These are phyloP conservation scores for Parsonsia alboflavescens DNA, from an alignment of 257 asterid species.

Conservation along the genomic window DNA sequence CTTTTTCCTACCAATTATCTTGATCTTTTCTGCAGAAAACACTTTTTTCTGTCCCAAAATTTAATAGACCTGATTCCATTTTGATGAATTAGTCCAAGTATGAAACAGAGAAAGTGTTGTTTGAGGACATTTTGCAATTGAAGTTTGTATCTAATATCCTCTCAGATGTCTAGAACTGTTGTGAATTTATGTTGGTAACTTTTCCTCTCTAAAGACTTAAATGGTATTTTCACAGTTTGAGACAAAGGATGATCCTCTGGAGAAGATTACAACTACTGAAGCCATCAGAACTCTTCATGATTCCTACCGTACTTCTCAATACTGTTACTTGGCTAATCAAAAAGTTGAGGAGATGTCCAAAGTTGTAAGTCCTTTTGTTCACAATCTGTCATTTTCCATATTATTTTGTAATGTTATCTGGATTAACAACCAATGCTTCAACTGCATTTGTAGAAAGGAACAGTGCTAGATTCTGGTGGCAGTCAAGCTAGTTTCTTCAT, in stretches of 20 bases:
- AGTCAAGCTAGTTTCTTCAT: conserved; percentile 94
- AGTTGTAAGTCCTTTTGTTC: conserved; percentile 50
- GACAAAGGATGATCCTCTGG: conserved; percentile 86
- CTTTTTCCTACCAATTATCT: background rate
- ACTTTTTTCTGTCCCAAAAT: too few relatives aligned
- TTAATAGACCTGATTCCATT: background rate
- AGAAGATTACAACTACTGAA: conserved; percentile 76
- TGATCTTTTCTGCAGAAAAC: background rate
- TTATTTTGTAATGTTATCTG: too few relatives aligned
- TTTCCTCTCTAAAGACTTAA: background rate
- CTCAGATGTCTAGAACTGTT: background rate
- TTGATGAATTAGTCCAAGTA: conserved; percentile 1
- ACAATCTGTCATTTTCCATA: background rate
- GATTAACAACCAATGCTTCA: too few relatives aligned
- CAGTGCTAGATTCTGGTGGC: conserved; percentile 93
- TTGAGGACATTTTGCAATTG: background rate
- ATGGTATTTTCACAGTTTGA: conserved; percentile 48
- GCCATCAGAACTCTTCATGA: conserved; percentile 68
- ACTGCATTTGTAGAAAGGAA: conserved; percentile 64
- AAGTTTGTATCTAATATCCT: background rate
- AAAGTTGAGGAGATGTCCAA: conserved; percentile 86
- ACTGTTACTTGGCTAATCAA: conserved; percentile 50
- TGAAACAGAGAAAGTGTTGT: background rate
- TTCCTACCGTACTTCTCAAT: conserved; percentile 58
- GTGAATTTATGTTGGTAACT: background rate